These are phyloP conservation scores for Mucor circinelloides DNA, from an alignment of 371 early-diverging fungal species.

Conservation along the genomic window DNA sequence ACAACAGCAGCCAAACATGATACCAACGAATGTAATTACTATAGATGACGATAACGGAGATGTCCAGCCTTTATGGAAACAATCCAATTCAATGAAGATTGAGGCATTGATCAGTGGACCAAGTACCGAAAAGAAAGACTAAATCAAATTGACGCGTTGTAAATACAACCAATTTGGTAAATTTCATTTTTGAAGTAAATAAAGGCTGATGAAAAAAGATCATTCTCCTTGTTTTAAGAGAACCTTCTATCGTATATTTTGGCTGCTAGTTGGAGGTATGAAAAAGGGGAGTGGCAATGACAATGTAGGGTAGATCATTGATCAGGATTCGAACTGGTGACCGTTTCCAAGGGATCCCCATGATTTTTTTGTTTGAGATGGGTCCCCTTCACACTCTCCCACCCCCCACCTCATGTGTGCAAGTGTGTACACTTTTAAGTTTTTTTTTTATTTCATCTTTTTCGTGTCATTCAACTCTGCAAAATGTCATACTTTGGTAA, in stretches of 20 bases:
- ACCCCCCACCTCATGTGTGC: not conserved
- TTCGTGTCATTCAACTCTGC: not conserved
- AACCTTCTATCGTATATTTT: not conserved
- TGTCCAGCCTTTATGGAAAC: slow-evolving; percentile 8
- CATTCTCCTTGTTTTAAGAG: not conserved
- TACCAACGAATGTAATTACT: slow-evolving; percentile 3
- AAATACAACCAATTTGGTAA: not conserved
- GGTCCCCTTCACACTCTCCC: not conserved
- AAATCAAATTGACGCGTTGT: not conserved
- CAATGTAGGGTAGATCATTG: not conserved
- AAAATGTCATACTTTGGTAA: slow-evolving; percentile 54
- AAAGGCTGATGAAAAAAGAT: not conserved
- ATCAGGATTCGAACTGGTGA: not conserved
- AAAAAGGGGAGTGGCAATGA: not conserved
- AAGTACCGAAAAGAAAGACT: not conserved
- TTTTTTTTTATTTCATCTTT: not conserved
- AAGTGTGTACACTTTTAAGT: not conserved
- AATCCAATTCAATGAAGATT: slow-evolving; percentile 32
- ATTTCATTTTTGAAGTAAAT: not conserved
- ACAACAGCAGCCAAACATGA: not conserved
- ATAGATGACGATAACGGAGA: slow-evolving; percentile 12
- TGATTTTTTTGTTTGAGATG: not conserved
- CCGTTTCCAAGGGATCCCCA: not conserved
- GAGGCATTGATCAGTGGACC: slow-evolving; percentile 30
- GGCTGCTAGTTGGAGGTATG: not conserved